A percentile compares a stretch with the other conserved stretches of the same genome.
Evolutionary conservation across 768 basidiomycete genomes (phyloP).

Genomic region (Mycena olivaceomarginata): DNA sequence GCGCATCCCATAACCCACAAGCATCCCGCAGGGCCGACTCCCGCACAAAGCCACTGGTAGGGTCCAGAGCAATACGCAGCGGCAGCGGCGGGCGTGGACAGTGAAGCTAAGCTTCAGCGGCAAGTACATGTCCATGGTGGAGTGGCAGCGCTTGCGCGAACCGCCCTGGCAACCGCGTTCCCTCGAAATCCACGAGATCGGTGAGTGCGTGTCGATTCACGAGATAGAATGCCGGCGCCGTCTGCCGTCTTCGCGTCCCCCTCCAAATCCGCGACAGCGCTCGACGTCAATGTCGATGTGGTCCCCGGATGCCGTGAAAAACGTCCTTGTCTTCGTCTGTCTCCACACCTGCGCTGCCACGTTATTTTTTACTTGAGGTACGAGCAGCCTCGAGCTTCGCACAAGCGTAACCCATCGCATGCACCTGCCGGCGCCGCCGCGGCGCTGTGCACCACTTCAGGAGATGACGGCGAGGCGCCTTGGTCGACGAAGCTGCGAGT

Average conservation of each 20-base stretch:
- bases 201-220: not conserved
- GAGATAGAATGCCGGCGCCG: not conserved
- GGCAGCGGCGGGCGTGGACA: constrained; percentile 1
- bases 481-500: not conserved
- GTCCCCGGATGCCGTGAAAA: not conserved
- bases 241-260: not conserved
- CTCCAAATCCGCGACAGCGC: constrained; percentile 7
- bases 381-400: not conserved
- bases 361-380: not conserved
- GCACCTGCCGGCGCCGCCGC: not conserved
- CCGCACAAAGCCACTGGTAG: too few relatives aligned
- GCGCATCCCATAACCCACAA: not conserved
- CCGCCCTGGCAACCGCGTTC: not conserved
- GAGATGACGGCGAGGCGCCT: constrained; percentile 2
- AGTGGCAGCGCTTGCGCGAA: not conserved
- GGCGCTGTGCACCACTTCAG: not conserved
- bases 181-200: not conserved
- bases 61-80: not conserved
- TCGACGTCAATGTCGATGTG: constrained; percentile 3
- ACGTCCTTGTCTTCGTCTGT: constrained; percentile 1
- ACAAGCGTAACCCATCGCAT: not conserved
- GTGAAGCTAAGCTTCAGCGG: constrained; percentile 5
- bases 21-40: not conserved
- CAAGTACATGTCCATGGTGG: not conserved
- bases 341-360: not conserved